Percentiles rank a stretch among this genome's conserved stretches.
Evolutionary conservation across 2,329 filamentous ascomycete species (phyloP).

Genomic region (Hirsutella thompsonii): DNA sequence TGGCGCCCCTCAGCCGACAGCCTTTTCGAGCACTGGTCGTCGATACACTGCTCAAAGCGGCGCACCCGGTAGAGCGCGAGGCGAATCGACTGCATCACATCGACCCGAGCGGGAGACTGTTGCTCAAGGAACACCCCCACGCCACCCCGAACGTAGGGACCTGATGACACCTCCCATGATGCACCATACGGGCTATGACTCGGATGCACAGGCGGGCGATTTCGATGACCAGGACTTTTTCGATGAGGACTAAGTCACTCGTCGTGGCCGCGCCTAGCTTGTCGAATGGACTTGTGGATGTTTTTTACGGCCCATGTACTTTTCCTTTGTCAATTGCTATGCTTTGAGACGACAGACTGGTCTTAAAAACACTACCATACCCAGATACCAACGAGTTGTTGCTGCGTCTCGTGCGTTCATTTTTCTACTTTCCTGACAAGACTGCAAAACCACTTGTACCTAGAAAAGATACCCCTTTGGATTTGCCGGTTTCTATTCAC

Average conservation of each 20-base stretch:
- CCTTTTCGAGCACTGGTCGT: slow-evolving; percentile 47
- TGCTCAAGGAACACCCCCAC: slow-evolving; percentile 27
- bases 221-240: slow-evolving; percentile 49
- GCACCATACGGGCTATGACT: slow-evolving; percentile 43
- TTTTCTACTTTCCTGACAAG: slow-evolving; percentile 4
- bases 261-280: background rate
- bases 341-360: background rate
- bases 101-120: slow-evolving; percentile 26
- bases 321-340: slow-evolving; percentile 2
- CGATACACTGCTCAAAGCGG: slow-evolving; percentile 36
- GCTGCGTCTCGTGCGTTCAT: background rate
- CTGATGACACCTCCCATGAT: slow-evolving; percentile 52
- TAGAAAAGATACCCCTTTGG: slow-evolving; percentile 28
- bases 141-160: slow-evolving; percentile 21
- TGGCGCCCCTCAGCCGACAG: slow-evolving; percentile 38
- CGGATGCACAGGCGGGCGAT: slow-evolving; percentile 44
- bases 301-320: background rate
- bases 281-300: background rate
- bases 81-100: slow-evolving; percentile 19
- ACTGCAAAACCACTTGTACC: slow-evolving; percentile 13
- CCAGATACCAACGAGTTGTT: background rate
- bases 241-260: slow-evolving; percentile 27
- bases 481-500: slow-evolving; percentile 8
- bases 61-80: slow-evolving; percentile 11
- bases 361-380: background rate